Base-by-base conservation (phyloP, 176 grass and related monocot species). In the Secale cereale region DNA sequence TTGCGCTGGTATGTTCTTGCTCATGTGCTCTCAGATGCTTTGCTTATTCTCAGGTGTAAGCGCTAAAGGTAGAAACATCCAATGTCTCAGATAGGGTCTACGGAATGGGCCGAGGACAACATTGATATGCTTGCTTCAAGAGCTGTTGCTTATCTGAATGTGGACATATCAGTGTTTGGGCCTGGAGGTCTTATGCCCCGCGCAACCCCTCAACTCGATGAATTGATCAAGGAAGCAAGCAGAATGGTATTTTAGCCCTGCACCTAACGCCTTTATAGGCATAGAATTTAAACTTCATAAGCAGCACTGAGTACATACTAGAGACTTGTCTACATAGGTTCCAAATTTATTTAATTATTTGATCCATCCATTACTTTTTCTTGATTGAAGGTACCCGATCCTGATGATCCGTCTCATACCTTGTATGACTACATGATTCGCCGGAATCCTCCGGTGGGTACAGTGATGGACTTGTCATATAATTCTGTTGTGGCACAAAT, bases 81-180 rank as follows among this genome's bases (percentile, higher is more conserved):
- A 64, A 43, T 70, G 6, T 78, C 68, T 52, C 81, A 95, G 96
- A 94, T 92, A 83, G 96, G 96, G 64, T 98, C 93, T 23, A 98
- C 91, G 23, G 96, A 95, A 86, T 98, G 96, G 93, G 93, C 77
- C 3, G 96, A 98, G 92, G 93, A 98, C 45, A 98, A 98, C 74
- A 81, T 82, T 69, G 89, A 95, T 62, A 78, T 93, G 63, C 70
- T 98, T 77, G 46, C 83, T 85, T 95, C 93, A 69, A 86, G 89
- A 74, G 96, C 93, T 80, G 78, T 98, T 77, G 93, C 91, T 63
- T 98, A 95, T 92, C 85, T 98, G 65, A 98, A 98, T 84, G 88
- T 94, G 59, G 97, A 98, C 63, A 83, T 79, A 78, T 77, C 91
- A 66, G 79, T 91, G 9, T 29, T 82, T 80, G 91, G 93, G 30